Percentiles rank a stretch among this genome's conserved stretches.
Conservation (phyloP, 2,329 filamentous ascomycete genomes). For the Aspergillus udagawae region DNA sequence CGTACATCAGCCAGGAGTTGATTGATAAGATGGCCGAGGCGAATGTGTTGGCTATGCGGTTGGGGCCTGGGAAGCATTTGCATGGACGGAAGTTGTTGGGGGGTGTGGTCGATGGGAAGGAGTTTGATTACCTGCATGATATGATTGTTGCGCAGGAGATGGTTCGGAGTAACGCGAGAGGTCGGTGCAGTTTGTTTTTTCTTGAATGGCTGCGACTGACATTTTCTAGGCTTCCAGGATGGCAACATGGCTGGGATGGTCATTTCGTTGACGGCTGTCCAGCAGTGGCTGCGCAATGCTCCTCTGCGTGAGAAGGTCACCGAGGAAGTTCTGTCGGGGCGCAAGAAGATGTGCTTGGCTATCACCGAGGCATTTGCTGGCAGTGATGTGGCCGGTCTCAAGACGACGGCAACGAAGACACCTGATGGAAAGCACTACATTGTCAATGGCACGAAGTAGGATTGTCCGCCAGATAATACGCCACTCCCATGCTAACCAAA, state of each 20-base stretch:
- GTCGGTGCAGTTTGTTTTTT: constrained; percentile 1
- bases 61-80: constrained; percentile 78
- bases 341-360: constrained; percentile 84
- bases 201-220: no score
- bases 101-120: constrained; percentile 68
- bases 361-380: constrained; percentile 88
- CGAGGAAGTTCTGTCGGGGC: constrained; percentile 69
- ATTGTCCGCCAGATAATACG: not conserved
- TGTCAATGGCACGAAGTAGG: constrained; percentile 43
- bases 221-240: constrained; percentile 64
- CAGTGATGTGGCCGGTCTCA: constrained; percentile 72
- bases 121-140: constrained; percentile 87
- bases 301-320: constrained; percentile 63
- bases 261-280: constrained; percentile 73
- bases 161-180: constrained; percentile 65
- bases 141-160: constrained; percentile 72
- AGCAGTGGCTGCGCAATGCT: constrained; percentile 71
- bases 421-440: constrained; percentile 69
- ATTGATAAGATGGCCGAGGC: constrained; percentile 74
- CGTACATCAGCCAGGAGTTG: constrained; percentile 64
- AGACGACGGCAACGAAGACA: constrained; percentile 74
- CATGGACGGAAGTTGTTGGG: constrained; percentile 65
- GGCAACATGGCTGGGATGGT: constrained; percentile 85
- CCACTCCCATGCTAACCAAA: constrained; percentile 2
- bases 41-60: constrained; percentile 73